These are phyloP conservation scores for Cornus suecica DNA, from an alignment of 148 eudicot species.

Conservation along the genomic window DNA sequence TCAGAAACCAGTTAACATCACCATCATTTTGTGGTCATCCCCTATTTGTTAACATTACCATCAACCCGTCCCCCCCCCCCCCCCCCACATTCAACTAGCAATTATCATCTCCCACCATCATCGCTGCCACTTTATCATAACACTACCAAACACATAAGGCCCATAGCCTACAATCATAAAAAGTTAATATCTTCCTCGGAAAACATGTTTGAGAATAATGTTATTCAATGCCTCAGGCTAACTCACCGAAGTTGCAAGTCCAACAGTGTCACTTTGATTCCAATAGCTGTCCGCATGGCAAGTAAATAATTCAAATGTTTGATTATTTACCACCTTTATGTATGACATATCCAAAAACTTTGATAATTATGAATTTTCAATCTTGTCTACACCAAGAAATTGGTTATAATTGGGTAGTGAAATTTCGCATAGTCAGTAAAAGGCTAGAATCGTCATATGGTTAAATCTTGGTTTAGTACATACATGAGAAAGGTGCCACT, in stretches of 20 bases:
- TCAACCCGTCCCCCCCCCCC: no score
- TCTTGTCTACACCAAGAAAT: background rate
- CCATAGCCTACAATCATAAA: background rate
- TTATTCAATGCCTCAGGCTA: background rate
- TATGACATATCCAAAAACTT: background rate
- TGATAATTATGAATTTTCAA: background rate
- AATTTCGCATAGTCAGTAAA: background rate
- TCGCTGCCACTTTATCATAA: background rate
- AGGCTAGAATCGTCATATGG: background rate
- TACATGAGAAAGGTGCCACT: background rate
- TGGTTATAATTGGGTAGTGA: background rate
- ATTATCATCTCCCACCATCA: background rate
- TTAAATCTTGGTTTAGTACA: background rate
- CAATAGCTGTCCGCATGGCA: background rate
- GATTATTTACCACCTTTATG: background rate
- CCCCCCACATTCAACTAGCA: no score
- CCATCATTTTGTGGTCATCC: no score
- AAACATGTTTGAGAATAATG: no score
- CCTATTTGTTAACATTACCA: no score
- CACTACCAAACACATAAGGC: background rate
- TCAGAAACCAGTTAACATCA: no score
- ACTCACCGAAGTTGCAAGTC: background rate
- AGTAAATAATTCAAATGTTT: background rate
- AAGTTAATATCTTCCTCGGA: background rate
- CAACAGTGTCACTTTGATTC: background rate